Evolutionary conservation across 202 grass and related monocot species (phyloP).

Genomic region (Setaria viridis): DNA sequence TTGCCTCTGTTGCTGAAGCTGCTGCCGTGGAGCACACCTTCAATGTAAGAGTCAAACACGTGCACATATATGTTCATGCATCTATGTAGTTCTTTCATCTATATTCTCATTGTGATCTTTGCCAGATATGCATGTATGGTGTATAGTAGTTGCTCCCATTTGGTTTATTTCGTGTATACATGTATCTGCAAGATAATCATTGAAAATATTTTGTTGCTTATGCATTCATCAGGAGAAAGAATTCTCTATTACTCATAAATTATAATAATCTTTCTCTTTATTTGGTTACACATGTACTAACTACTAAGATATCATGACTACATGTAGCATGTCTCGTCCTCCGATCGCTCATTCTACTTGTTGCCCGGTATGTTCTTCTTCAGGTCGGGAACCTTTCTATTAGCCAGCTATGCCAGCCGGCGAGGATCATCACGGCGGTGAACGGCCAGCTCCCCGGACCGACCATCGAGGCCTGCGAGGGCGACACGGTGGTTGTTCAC

Average conservation of each 20-base stretch:
- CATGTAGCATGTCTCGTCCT: no score
- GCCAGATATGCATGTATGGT: no score
- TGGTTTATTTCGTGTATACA: no score
- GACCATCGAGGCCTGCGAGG: constrained; percentile 56
- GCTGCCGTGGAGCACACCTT: constrained; percentile 70
- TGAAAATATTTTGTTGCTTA: no score
- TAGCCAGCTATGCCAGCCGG: constrained; percentile 51
- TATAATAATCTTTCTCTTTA: no score
- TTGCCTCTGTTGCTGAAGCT: constrained; percentile 39
- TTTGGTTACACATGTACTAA: no score
- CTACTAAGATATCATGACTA: no score
- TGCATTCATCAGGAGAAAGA: no score
- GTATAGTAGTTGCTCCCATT: no score
- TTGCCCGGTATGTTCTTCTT: not conserved
- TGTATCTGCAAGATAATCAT: no score
- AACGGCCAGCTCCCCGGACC: constrained; percentile 74
- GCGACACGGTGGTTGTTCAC: constrained; percentile 66
- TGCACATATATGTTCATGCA: not conserved
- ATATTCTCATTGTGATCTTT: not conserved
- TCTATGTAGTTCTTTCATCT: not conserved
- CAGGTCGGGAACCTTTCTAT: constrained; percentile 68
- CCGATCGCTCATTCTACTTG: not conserved
- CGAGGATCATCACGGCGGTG: constrained; percentile 59
- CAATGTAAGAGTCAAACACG: constrained; percentile 43
- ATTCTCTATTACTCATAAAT: no score